Base-by-base conservation (phyloP, 1,284 basidiomycete genomes). In the Sutorius eximius region DNA sequence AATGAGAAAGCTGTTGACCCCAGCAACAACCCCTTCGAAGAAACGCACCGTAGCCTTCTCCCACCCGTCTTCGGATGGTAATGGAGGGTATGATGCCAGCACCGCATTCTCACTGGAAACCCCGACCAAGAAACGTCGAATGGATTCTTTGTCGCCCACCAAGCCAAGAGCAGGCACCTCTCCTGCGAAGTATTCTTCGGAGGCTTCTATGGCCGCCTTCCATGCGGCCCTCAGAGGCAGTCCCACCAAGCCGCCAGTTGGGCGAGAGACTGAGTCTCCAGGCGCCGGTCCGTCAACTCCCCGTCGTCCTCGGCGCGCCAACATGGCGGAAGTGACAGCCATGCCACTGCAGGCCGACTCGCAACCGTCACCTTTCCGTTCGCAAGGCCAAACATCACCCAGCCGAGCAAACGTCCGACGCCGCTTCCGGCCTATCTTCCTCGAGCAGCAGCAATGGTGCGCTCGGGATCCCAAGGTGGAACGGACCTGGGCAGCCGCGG, bases 361-460 rank as follows among this genome's bases (percentile, higher is more conserved):
- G 13, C 57, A 55, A 15, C 13, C 41, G 5, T 57, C 58, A 3
- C 58, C 68, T 6, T 58, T 51, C 1, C 56, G 50, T 32, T 59
- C 57, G 4, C 57, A 56, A 32, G 51, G 40, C 2, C 58, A 57
- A 16, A 3, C 24, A 0, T 55, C 53, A 1, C 63, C 59, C 24
- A 44, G 42, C 4, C 58, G 54, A 8, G 51, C 32, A 3, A 16
- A 27, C 4, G 49, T 49, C 13, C 59, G 57, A 36, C 64, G 54
- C 11, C 62, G 67, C 13, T 71, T 68, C 47, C 54, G 64, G 11
- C 55, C 70, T 0, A 51, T 69, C 42, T 72, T 71, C 45, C 51
- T 72, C 11, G 69, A 72, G 20, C 69, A 67, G 12, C 58, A 70
- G 30, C 68, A 72, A 15, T 69, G 68, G 68, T 56, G 41, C 5